Evolutionary conservation across 805 yeast species (phyloP).

Genomic region (Cyberlindnera veronae): DNA sequence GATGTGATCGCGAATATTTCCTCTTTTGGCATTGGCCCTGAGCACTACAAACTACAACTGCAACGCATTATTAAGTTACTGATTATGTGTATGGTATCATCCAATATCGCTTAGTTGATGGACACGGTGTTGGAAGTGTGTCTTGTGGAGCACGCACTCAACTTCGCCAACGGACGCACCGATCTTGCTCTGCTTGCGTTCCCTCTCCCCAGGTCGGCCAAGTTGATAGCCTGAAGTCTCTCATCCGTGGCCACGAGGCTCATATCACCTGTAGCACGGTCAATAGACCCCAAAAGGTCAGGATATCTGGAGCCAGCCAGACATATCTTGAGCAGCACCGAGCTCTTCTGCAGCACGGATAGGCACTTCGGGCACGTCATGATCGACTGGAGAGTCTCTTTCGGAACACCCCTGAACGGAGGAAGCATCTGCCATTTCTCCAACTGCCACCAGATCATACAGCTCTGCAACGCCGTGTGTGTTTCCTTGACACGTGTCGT

Average conservation of each 20-base stretch:
- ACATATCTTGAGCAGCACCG: conserved; percentile 14
- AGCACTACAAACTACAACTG: neutral
- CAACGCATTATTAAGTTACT: too few species aligned
- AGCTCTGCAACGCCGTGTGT: conserved; percentile 3
- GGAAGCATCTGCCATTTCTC: conserved; percentile 21
- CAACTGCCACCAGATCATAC: conserved; percentile 17
- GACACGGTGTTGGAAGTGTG: conserved; percentile 2
- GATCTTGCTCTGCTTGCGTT: neutral
- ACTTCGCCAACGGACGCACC: neutral
- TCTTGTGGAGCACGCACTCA: neutral
- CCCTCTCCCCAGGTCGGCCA: neutral
- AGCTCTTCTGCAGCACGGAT: conserved; percentile 13
- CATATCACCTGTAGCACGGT: conserved; percentile 17
- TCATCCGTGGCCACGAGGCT: conserved; percentile 17
- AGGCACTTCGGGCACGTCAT: conserved; percentile 21
- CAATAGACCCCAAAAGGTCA: conserved; percentile 18
- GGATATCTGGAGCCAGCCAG: conserved; percentile 9
- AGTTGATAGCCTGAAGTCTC: neutral
- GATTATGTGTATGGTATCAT: too few species aligned
- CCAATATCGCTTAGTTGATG: too few species aligned
- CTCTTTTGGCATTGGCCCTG: neutral
- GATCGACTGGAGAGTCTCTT: conserved; percentile 2
- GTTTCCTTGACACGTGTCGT: neutral
- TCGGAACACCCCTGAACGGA: conserved; percentile 18
- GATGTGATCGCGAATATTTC: conserved; percentile 1